These are phyloP conservation scores for Ettlia oleoabundans DNA, from an alignment of 139 green algal genomes.

Conservation along the genomic window DNA sequence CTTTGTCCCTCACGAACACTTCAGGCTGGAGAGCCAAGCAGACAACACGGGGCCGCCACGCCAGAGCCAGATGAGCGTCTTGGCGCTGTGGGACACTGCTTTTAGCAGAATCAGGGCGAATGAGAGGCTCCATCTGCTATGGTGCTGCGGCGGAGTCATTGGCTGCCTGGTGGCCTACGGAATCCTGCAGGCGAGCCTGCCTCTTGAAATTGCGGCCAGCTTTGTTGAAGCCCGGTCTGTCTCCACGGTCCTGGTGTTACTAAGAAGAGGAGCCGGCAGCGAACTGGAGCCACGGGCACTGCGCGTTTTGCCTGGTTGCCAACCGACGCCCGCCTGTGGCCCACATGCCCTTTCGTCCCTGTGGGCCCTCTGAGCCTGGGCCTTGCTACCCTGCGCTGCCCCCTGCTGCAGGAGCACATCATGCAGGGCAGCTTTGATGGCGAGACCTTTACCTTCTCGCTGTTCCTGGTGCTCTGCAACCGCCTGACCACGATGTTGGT, in stretches of 20 bases:
- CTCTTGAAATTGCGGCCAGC: too few species aligned
- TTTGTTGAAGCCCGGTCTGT: too few species aligned
- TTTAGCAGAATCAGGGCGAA: constrained; percentile 34
- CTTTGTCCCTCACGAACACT: too few species aligned
- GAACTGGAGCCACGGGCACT: too few species aligned
- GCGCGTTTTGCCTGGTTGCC: too few species aligned
- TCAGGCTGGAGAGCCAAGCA: too few species aligned
- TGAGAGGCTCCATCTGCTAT: constrained; percentile 54
- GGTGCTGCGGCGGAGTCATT: constrained; percentile 62
- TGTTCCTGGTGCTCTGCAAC: constrained; percentile 98
- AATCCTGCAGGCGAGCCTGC: constrained; percentile 64
- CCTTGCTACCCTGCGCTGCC: background rate
- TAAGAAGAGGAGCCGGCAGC: too few species aligned
- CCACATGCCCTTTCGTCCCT: too few species aligned
- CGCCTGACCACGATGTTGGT: constrained; percentile 78
- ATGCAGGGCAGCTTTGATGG: constrained; percentile 79
- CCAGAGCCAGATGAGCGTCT: background rate
- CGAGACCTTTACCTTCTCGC: constrained; percentile 87
- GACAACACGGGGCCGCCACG: background rate
- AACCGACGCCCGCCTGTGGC: background rate
- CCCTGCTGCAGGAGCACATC: constrained; percentile 86
- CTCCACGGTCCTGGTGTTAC: too few species aligned
- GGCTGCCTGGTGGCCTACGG: constrained; percentile 71
- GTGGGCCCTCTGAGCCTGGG: background rate
- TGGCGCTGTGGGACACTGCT: constrained; percentile 33